phyloP scores from a whole-genome alignment of 2,329 filamentous ascomycete species.

The Colletotrichum gloeosporioides region DNA sequence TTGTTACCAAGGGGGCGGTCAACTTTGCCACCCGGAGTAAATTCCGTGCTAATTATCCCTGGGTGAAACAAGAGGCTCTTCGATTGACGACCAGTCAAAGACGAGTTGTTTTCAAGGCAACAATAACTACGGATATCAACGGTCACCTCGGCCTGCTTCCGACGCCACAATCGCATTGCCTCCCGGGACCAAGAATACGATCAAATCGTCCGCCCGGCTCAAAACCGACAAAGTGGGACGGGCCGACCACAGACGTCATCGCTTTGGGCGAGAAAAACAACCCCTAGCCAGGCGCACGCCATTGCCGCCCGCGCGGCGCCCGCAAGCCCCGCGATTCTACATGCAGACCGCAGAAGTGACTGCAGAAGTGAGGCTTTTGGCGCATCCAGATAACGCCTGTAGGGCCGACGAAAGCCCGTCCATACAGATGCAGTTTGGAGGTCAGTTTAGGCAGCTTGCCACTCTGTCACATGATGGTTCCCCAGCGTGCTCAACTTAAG shows the following conservation, averaged over 20 bases:
- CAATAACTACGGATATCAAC: too few species aligned
- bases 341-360: background rate
- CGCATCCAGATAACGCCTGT: background rate
- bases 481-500: background rate
- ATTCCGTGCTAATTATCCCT: background rate
- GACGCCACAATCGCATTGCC: background rate
- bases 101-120: background rate
- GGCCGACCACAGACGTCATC: background rate
- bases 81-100: background rate
- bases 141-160: background rate
- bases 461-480: slow-evolving; percentile 16
- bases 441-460: slow-evolving; percentile 5
- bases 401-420: background rate
- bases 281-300: background rate
- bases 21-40: background rate
- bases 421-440: background rate
- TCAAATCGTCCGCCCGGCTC: background rate
- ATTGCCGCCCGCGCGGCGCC: background rate
- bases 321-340: background rate
- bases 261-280: background rate
- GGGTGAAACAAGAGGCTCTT: background rate
- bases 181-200: background rate
- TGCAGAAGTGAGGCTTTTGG: background rate
- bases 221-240: background rate
- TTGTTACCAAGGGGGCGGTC: background rate